Conservation (phyloP, 2,329 filamentous ascomycete genomes). For the Blastomyces gilchristii region DNA sequence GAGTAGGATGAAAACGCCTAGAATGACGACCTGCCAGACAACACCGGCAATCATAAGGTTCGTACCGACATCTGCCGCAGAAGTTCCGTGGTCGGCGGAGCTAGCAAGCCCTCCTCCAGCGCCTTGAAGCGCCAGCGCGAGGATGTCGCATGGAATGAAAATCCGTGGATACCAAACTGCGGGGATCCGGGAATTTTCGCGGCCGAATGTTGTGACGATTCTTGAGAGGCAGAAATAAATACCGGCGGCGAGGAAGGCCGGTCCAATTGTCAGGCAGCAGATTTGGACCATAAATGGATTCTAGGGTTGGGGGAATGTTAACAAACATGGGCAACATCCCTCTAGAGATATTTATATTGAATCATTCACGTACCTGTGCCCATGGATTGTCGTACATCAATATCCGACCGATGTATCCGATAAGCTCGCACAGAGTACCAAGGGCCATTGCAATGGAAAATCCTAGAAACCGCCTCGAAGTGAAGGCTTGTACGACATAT, state of each 20-base stretch:
- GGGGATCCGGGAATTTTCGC: constrained; percentile 25
- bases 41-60: constrained; percentile 58
- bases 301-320: constrained; percentile 19
- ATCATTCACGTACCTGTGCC: constrained; percentile 11
- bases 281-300: constrained; percentile 25
- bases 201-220: constrained; percentile 29
- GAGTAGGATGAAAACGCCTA: constrained; percentile 45
- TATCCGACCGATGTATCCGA: constrained; percentile 52
- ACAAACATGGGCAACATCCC: not conserved
- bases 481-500: constrained; percentile 10
- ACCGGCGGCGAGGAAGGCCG: constrained; percentile 54
- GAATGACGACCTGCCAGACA: constrained; percentile 49
- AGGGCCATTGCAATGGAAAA: constrained; percentile 40
- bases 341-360: not conserved
- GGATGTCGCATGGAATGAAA: constrained; percentile 54
- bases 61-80: constrained; percentile 37
- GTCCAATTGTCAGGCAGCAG: constrained; percentile 52
- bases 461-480: constrained; percentile 10
- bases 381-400: constrained; percentile 44
- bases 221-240: constrained; percentile 52
- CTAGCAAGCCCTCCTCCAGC: constrained; percentile 49
- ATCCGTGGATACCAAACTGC: constrained; percentile 27
- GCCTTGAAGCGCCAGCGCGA: constrained; percentile 52
- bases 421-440: constrained; percentile 46
- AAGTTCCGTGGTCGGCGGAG: constrained; percentile 29